A percentile compares a stretch with the other conserved stretches of the same genome.
phyloP scores from a whole-genome alignment of 495 filamentous ascomycete genomes.

The Penicillium verhagenii region DNA sequence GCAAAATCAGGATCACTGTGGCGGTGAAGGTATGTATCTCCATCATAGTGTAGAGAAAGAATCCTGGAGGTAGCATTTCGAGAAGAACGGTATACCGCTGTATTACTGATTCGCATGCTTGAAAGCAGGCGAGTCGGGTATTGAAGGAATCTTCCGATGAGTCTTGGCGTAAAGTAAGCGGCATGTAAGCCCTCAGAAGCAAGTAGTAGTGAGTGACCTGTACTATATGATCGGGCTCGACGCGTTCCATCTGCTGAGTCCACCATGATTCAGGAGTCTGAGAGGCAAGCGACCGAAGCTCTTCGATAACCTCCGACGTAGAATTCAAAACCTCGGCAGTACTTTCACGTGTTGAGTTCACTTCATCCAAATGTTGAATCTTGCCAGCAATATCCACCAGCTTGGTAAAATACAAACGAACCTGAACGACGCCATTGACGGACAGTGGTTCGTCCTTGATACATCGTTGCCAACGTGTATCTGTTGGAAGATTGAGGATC shows the following conservation, averaged over 20 bases:
- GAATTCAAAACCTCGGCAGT: conserved; percentile 14
- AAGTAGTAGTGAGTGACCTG: conserved; percentile 29
- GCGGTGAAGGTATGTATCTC: conserved; percentile 35
- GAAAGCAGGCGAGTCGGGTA: conserved; percentile 24
- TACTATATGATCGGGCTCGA: conserved; percentile 23
- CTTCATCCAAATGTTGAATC: conserved; percentile 27
- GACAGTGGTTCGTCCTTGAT: conserved; percentile 6
- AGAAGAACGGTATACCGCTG: conserved; percentile 23
- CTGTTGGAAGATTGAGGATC: conserved; percentile 29
- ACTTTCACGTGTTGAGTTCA: conserved; percentile 6
- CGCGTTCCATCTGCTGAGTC: conserved; percentile 5
- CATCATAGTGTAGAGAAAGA: conserved; percentile 27
- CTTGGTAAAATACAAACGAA: conserved; percentile 18
- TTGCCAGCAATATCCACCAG: conserved; percentile 24
- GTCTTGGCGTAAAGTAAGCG: conserved; percentile 25
- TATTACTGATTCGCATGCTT: conserved; percentile 25
- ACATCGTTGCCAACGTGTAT: conserved; percentile 18
- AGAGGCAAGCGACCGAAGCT: conserved; percentile 22
- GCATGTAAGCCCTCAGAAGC: conserved; percentile 28
- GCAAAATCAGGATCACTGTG: conserved; percentile 24
- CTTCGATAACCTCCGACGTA: conserved; percentile 17
- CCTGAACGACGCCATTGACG: conserved; percentile 24
- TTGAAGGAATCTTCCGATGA: conserved; percentile 16
- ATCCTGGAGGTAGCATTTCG: conserved; percentile 18
- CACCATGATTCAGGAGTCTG: conserved; percentile 28